These are phyloP conservation scores for Mycosarcoma mackinlayi DNA, from an alignment of 1,284 basidiomycete species.

Conservation along the genomic window DNA sequence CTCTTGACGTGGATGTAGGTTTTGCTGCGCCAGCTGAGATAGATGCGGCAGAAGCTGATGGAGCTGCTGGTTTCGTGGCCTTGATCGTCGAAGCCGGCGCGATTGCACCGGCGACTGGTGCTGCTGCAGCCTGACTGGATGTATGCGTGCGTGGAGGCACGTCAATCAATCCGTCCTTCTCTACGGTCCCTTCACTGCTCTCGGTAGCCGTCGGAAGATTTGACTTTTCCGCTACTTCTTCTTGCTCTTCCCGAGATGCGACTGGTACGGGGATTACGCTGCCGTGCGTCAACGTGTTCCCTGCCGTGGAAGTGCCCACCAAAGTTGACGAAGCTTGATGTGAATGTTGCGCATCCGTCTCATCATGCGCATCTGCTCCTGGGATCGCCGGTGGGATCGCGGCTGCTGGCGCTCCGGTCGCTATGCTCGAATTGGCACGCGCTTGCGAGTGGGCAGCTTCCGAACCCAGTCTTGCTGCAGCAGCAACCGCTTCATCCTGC, in stretches of 20 bases:
- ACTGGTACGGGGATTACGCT: background rate
- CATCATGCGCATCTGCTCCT: background rate
- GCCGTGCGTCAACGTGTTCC: slow-evolving; percentile 22
- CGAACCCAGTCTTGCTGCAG: slow-evolving; percentile 28
- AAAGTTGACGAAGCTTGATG: slow-evolving; percentile 41
- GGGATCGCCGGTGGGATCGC: background rate
- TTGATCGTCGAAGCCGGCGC: background rate
- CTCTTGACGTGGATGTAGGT: slow-evolving; percentile 12
- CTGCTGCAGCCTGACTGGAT: background rate
- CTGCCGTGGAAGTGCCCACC: slow-evolving; percentile 28
- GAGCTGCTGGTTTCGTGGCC: background rate
- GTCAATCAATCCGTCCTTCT: slow-evolving; percentile 38
- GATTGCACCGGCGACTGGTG: background rate
- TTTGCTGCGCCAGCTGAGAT: slow-evolving; percentile 4
- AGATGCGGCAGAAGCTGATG: slow-evolving; percentile 1
- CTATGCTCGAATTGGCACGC: slow-evolving; percentile 12
- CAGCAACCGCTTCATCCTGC: slow-evolving; percentile 38
- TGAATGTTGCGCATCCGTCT: slow-evolving; percentile 12
- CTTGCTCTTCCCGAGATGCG: background rate
- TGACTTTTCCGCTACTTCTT: background rate
- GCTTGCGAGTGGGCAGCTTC: slow-evolving; percentile 39
- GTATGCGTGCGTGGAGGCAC: slow-evolving; percentile 27
- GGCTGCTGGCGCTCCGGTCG: background rate
- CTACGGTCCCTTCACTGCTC: slow-evolving; percentile 37
- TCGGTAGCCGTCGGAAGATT: slow-evolving; percentile 9